Base-by-base conservation (phyloP, 2,329 filamentous ascomycete genomes). In the Grosmannia serpens region DNA sequence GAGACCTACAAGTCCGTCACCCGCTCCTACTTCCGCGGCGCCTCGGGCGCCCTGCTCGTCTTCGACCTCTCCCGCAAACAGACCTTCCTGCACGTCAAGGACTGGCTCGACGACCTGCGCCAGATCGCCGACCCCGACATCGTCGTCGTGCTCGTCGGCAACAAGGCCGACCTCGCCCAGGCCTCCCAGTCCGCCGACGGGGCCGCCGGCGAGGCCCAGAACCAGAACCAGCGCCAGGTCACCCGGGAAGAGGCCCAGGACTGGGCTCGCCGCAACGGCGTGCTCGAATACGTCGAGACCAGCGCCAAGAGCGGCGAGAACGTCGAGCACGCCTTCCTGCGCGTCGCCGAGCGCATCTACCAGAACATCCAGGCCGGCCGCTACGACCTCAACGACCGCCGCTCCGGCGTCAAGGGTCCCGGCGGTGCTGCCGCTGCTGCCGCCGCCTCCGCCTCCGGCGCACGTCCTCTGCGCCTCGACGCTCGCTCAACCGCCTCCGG, bases 1-100 rank as follows among this genome's bases (percentile, higher is more conserved):
- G 92, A 97, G 76, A 96, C 91, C 15, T 97, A 97, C 78, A 96
- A 96, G 72, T 92, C 88, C 51, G 94, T 97, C 60, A 97, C 92
- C 10, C 81, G 92, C 58, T 94, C 88, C 62, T 96, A 96, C 75
- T 96, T 96, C 73, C 87, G 91, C 57, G 91, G 91, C 66, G 81
- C 81, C 20, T 82, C 78, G 29, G 81, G 81, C 60, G 81, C 81
- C 52, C 79, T 99, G 17, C 83, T 99, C 29, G 94, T 99, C 62
- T 99, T 96, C 69, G 94, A 99, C 72, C 92, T 99, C 64, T 89
- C 89, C 31, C 83, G 94, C 60, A 85, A 85, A 55, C 80, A 85
- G 56, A 97, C 92, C 9, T 97, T 97, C 69, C 76, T 84, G 61
- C 91, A 92, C 67, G 92, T 89, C 58, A 95, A 89, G 35, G 86